Evolutionary conservation across 2,329 filamentous ascomycete species (phyloP).

Genomic region (Cladosporium halotolerans): DNA sequence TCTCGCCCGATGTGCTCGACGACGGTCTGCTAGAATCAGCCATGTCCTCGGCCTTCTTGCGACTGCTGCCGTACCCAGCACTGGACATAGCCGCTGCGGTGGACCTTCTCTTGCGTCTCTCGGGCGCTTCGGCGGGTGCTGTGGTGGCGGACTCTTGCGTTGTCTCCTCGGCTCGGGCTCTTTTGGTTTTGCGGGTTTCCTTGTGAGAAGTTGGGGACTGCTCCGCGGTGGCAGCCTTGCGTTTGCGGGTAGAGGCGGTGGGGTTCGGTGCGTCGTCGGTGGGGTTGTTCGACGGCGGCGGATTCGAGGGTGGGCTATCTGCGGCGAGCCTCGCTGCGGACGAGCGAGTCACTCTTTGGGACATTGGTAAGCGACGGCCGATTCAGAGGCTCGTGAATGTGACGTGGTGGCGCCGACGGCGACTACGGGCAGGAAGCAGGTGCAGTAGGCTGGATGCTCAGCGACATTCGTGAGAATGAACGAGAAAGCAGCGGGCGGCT

Average conservation of each 20-base stretch:
- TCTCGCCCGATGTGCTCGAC: conserved; percentile 58
- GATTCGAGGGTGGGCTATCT: conserved; percentile 34
- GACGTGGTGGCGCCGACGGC: conserved; percentile 3
- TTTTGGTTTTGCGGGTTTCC: conserved; percentile 49
- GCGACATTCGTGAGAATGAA: conserved; percentile 46
- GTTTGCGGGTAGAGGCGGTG: conserved; percentile 54
- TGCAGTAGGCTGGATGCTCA: conserved; percentile 9
- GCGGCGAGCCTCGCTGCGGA: conserved; percentile 75
- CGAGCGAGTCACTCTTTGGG: conserved; percentile 91
- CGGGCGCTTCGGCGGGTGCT: conserved; percentile 43
- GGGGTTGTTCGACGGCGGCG: conserved; percentile 23
- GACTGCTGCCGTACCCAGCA: conserved; percentile 52
- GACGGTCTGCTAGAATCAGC: conserved; percentile 47
- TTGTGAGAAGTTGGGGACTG: conserved; percentile 44
- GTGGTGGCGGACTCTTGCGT: conserved; percentile 20
- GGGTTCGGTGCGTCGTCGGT: conserved; percentile 22
- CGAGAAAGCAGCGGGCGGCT: conserved; percentile 67
- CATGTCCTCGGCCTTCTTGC: conserved; percentile 12
- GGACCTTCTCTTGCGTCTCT: conserved; percentile 45
- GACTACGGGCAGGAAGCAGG: background rate
- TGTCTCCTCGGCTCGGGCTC: conserved; percentile 45
- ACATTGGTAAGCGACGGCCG: conserved; percentile 60
- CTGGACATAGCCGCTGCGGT: conserved; percentile 61
- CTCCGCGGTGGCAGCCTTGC: conserved; percentile 58
- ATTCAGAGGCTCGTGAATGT: conserved; percentile 3